Percentiles rank a stretch among this genome's conserved stretches.
Evolutionary conservation across 1,139 yeast species (phyloP).

Genomic region (Chernovozyma aurita): DNA sequence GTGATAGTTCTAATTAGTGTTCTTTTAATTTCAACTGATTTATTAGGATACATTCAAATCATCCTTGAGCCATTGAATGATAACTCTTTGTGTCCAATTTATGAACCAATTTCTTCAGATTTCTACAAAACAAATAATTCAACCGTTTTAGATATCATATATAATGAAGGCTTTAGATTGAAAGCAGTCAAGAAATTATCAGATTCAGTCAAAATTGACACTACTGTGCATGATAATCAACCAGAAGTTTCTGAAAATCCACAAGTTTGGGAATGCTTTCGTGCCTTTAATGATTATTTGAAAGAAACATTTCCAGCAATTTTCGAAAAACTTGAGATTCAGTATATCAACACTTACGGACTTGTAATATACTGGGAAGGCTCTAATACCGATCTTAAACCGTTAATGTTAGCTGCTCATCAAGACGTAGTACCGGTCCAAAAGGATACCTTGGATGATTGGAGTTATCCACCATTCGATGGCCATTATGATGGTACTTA

Average conservation of each 20-base stretch:
- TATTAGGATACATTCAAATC: slow-evolving; percentile 19
- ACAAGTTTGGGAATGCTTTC: slow-evolving; percentile 20
- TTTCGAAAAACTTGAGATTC: slow-evolving; percentile 12
- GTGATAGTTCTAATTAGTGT: background rate
- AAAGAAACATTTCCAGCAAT: slow-evolving; percentile 16
- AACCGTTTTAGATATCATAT: slow-evolving; percentile 13
- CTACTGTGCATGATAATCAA: slow-evolving; percentile 28
- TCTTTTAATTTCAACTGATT: slow-evolving; percentile 13
- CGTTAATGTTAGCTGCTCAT: slow-evolving; percentile 19
- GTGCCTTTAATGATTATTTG: slow-evolving; percentile 14
- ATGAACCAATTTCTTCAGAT: slow-evolving; percentile 16
- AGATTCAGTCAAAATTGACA: slow-evolving; percentile 28
- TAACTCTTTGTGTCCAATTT: slow-evolving; percentile 14
- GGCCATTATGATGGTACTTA: slow-evolving; percentile 13
- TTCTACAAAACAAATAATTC: slow-evolving; percentile 16
- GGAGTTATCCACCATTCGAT: slow-evolving; percentile 18
- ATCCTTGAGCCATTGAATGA: slow-evolving; percentile 17
- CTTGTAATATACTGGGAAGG: slow-evolving; percentile 20
- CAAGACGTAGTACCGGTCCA: slow-evolving; percentile 20
- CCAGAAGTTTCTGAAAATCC: slow-evolving; percentile 26
- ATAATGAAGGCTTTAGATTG: slow-evolving; percentile 21
- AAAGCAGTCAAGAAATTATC: slow-evolving; percentile 22
- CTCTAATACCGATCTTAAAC: slow-evolving; percentile 12
- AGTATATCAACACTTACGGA: slow-evolving; percentile 18
- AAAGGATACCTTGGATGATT: slow-evolving; percentile 14